A percentile compares a stretch with the other conserved stretches of the same genome.
Evolutionary conservation across 2,329 filamentous ascomycete species (phyloP).

Genomic region (Neodidymelliopsis sp.): DNA sequence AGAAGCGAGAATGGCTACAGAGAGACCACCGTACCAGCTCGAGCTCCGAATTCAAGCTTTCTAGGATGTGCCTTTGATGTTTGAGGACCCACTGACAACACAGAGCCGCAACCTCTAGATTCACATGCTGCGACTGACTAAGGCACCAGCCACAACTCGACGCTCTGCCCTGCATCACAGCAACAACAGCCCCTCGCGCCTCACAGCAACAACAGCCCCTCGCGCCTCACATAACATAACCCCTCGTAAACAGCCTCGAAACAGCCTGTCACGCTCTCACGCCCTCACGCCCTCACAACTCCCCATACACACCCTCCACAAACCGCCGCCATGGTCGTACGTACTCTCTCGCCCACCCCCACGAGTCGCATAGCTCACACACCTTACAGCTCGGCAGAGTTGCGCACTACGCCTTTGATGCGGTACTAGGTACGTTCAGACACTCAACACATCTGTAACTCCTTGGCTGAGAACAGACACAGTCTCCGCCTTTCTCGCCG

Average conservation of each 20-base stretch:
- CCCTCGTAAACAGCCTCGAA: constrained; percentile 1
- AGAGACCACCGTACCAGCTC: neutral
- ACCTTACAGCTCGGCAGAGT: constrained; percentile 87
- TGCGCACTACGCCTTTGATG: constrained; percentile 95
- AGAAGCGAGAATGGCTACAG: constrained; percentile 1
- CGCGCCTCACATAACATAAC: constrained; percentile 11
- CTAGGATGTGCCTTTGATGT: constrained; percentile 5
- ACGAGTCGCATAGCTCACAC: constrained; percentile 59
- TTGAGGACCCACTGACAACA: constrained; percentile 29
- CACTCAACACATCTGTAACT: constrained; percentile 6
- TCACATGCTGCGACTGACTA: constrained; percentile 25
- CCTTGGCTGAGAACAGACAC: constrained; percentile 26
- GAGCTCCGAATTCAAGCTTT: constrained; percentile 1
- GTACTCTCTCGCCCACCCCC: constrained; percentile 27
- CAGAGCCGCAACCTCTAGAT: constrained; percentile 25
- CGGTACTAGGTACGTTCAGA: constrained; percentile 77
- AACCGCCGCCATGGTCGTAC: constrained; percentile 47
- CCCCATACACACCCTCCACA: constrained; percentile 1
- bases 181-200: constrained; percentile 22
- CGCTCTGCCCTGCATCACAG: constrained; percentile 28
- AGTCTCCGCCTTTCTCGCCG: constrained; percentile 96
- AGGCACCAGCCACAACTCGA: constrained; percentile 37
- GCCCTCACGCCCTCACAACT: neutral
- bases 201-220: constrained; percentile 21
- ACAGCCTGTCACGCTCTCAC: neutral